A percentile compares a stretch with the other conserved stretches of the same genome.
phyloP scores from a whole-genome alignment of 768 basidiomycete genomes.

The Gymnopilus dilepis region DNA sequence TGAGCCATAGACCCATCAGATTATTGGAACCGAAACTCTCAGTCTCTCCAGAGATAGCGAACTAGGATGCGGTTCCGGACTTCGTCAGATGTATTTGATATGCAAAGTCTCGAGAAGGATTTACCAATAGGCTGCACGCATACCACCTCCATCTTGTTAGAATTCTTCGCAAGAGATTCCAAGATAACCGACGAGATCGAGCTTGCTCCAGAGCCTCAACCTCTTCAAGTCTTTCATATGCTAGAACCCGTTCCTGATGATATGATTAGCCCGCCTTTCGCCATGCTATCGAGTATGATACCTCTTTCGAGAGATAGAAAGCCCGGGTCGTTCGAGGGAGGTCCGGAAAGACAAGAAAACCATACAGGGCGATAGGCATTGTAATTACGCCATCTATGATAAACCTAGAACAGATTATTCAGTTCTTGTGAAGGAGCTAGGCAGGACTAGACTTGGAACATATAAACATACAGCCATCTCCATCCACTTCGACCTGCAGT shows the following conservation, averaged over 20 bases:
- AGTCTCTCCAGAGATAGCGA: slow-evolving; percentile 68
- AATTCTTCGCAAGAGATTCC: slow-evolving; percentile 51
- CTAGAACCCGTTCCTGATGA: slow-evolving; percentile 57
- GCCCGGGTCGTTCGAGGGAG: slow-evolving; percentile 66
- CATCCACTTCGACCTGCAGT: slow-evolving; percentile 61
- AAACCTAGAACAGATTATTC: slow-evolving; percentile 44
- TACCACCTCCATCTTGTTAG: slow-evolving; percentile 72
- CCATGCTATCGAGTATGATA: slow-evolving; percentile 21
- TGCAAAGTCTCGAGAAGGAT: neutral
- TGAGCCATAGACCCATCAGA: slow-evolving; percentile 76
- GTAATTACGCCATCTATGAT: slow-evolving; percentile 77
- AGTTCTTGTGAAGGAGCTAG: neutral
- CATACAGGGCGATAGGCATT: slow-evolving; percentile 72
- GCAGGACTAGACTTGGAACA: neutral
- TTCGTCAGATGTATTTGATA: neutral
- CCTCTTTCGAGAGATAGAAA: slow-evolving; percentile 66
- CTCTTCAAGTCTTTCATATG: slow-evolving; percentile 51
- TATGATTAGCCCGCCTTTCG: neutral
- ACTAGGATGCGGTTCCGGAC: slow-evolving; percentile 39
- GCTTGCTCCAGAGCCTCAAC: slow-evolving; percentile 40
- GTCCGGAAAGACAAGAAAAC: slow-evolving; percentile 76
- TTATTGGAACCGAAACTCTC: slow-evolving; percentile 75
- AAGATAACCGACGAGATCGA: slow-evolving; percentile 48
- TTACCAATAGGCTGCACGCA: slow-evolving; percentile 65
- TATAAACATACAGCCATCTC: slow-evolving; percentile 62